Base-by-base conservation (phyloP, 352 stramenopile genomes). In the Blastocystis hominis region DNA sequence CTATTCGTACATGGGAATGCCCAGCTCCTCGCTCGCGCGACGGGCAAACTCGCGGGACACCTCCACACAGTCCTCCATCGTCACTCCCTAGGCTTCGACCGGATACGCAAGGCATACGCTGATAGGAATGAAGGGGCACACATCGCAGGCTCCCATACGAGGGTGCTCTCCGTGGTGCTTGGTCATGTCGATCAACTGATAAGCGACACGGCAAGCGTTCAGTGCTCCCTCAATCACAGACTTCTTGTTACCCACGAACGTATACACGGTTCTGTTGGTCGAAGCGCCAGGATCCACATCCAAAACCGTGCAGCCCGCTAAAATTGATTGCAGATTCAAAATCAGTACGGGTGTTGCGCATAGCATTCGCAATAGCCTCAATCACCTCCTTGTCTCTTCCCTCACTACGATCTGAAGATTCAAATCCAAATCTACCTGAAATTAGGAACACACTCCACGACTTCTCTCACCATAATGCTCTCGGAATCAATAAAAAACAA, bases 51-150 rank as follows among this genome's bases (percentile, higher is more conserved):
- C 86, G 46, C 87, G 84, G 24, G 88, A 75, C 17, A 66, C 77
- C 54, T 88, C 81, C 13, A 89, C 81, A 36, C 88, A 90, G 56
- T 89, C 88, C 44, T 89, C 88, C 88, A 90, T 90, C 42, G 88
- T 90, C 56, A 88, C 88, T 54, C 75, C 75, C 63, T 86, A 62
- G 1, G 50, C 34, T 5, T 80, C 9, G 62, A 13, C 4, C 9
- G 13, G 34, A 13, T 10, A 34, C 24, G 2, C 24, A 62, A 10
- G 13, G 2, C 46, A 7, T 50, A 87, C 88, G 36, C 88, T 81
- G 46, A 90, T 88, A 47, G 88, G 88, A 56, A 90, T 88, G 61
- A 90, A 90, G 54, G 88, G 88, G 46, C 88, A 90, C n/a, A 90
- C 88, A 61, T 90, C 88, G 56, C 86, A 89, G 59, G 88, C 88